Percentiles rank a stretch among this genome's conserved stretches.
phyloP scores from a whole-genome alignment of 1,284 basidiomycete genomes.

The Marasmius oreades region DNA sequence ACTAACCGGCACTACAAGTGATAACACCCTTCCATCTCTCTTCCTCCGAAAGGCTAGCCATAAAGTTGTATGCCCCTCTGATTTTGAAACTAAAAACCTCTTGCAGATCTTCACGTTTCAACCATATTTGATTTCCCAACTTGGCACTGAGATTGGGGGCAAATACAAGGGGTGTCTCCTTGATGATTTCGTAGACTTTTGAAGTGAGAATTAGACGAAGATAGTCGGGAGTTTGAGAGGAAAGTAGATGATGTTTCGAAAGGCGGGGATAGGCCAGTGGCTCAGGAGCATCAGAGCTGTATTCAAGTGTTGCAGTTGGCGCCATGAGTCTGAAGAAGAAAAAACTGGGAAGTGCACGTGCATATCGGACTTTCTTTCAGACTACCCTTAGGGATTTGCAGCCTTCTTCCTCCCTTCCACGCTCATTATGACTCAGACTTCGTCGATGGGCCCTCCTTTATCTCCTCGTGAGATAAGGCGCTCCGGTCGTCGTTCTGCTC shows the following conservation, averaged over 20 bases:
- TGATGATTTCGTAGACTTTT: slow-evolving; percentile 92
- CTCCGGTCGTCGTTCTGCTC: slow-evolving; percentile 67
- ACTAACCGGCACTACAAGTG: slow-evolving; percentile 96
- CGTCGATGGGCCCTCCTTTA: slow-evolving; percentile 65
- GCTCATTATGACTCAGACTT: slow-evolving; percentile 17
- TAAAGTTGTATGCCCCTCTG: slow-evolving; percentile 97
- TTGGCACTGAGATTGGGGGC: slow-evolving; percentile 85
- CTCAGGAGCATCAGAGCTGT: slow-evolving; percentile 62
- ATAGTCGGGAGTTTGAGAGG: slow-evolving; percentile 85
- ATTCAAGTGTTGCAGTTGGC: slow-evolving; percentile 56
- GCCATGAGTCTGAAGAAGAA: slow-evolving; percentile 31
- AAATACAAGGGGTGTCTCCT: slow-evolving; percentile 87
- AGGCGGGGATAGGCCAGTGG: slow-evolving; percentile 67
- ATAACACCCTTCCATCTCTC: slow-evolving; percentile 98
- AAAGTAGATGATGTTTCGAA: slow-evolving; percentile 60
- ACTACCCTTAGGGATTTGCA: not conserved
- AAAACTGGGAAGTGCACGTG: not conserved
- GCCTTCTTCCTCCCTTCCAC: not conserved
- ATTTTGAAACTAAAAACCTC: slow-evolving; percentile 99
- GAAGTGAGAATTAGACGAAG: slow-evolving; percentile 89
- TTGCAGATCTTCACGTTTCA: slow-evolving; percentile 94
- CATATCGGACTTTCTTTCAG: not conserved
- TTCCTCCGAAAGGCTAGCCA: slow-evolving; percentile 85
- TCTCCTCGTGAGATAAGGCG: slow-evolving; percentile 74
- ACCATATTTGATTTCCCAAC: slow-evolving; percentile 90